Evolutionary conservation across 2,329 filamentous ascomycete species (phyloP), one percentile per base, ranked within the genome.

Genomic region (Pseudogymnoascus destructans): DNA sequence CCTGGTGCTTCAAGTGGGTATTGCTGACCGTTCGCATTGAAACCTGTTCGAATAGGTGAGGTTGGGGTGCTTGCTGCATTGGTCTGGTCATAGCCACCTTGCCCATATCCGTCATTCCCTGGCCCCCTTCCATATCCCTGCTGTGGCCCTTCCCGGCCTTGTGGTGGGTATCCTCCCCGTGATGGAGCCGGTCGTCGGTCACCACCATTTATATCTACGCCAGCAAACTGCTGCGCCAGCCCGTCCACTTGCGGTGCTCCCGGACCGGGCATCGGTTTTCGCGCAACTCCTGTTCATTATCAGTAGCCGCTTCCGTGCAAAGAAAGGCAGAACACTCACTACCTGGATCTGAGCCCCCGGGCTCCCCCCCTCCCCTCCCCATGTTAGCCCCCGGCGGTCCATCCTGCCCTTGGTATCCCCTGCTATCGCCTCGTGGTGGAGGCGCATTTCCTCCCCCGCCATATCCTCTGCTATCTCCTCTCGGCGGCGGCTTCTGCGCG

Each of bases 101-200:
- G 52, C 27, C 52, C 52, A 13, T 55, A 58, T 36, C 59, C 63
- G 49, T 64, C 60, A 60, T 64, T 66, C 3, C 64, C 65, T 59
- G 63, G 60, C 6, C 55, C 55, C 9, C 67, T 64, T 32, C 63
- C 63, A 59, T 65, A 67, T 17, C 62, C 63, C 61, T 64, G 63
- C 49, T 64, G 61, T 13, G 63, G 61, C 5, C 60, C 40, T 15
- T 21, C 40, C 15, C 40, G 60, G 15, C 60, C 59, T 63, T 64
- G 63, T 25, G 61, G 61, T 33, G 62, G 62, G 57, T 65, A 66
- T 10, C 61, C 61, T 60, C 64, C 63, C 15, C 59, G 59, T 40
- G 62, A 62, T 30, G 61, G 59, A n/a, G 60, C 64, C 57, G 61
- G 64, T 23, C 64, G 64, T 61, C 67, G 59, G n/a, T 62, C 66